phyloP scores from a whole-genome alignment of 2,329 filamentous ascomycete genomes.

The Penicillium occitanis region DNA sequence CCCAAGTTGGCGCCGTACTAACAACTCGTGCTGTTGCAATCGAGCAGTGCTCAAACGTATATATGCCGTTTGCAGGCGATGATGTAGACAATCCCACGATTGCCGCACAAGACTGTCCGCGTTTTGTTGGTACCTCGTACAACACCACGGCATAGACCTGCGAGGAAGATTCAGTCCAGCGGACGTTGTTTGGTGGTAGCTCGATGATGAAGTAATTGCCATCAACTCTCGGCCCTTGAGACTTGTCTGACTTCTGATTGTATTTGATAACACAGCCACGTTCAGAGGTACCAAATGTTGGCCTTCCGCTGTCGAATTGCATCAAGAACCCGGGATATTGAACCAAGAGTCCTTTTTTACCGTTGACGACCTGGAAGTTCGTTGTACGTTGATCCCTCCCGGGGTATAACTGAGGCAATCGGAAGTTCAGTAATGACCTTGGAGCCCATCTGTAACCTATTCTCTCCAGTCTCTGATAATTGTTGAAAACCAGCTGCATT shows the following conservation, averaged over 20 bases:
- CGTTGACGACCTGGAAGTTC: neutral
- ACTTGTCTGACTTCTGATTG: neutral
- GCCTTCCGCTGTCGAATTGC: neutral
- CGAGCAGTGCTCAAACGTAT: constrained; percentile 11
- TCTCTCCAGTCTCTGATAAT: constrained; percentile 20
- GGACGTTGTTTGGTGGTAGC: constrained; percentile 18
- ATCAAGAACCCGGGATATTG: constrained; percentile 11
- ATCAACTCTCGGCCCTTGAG: neutral
- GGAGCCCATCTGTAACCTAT: constrained; percentile 23
- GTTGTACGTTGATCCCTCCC: neutral
- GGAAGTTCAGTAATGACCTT: constrained; percentile 22
- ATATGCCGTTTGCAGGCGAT: neutral
- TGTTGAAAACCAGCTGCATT: constrained; percentile 22
- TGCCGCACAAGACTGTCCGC: neutral
- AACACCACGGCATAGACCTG: constrained; percentile 21
- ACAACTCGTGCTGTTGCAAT: constrained; percentile 6
- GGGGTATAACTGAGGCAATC: constrained; percentile 1
- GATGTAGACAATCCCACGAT: constrained; percentile 4
- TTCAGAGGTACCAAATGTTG: constrained; percentile 13
- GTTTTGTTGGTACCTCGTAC: constrained; percentile 5
- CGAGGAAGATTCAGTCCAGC: constrained; percentile 13
- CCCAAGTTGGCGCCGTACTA: neutral
- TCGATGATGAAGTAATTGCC: constrained; percentile 22
- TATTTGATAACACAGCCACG: constrained; percentile 20
- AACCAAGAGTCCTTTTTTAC: constrained; percentile 7